Evolutionary conservation across 257 asterid species (phyloP).

Genomic region (Capsicum rhomboideum): DNA sequence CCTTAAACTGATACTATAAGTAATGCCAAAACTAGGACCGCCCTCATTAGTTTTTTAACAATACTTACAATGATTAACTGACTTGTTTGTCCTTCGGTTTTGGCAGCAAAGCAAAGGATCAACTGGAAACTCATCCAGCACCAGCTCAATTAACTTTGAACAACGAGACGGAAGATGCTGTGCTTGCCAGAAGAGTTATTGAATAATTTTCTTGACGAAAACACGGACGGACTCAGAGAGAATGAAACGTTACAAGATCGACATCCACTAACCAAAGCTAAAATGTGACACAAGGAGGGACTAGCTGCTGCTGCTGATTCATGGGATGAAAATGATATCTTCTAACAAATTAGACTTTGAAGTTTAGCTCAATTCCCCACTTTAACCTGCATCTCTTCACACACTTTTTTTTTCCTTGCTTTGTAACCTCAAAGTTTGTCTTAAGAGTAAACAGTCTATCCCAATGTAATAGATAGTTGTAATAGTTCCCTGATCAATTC

Average conservation of each 20-base stretch:
- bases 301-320: not conserved
- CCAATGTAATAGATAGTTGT: not conserved
- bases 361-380: not conserved
- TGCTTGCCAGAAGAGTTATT: not conserved
- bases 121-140: not conserved
- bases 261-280: not conserved
- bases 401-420: not conserved
- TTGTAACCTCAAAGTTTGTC: not conserved
- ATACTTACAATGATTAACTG: not conserved
- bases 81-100: not conserved
- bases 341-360: not conserved
- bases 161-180: not conserved
- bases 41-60: not conserved
- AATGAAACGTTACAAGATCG: not conserved
- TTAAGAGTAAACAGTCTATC: not conserved
- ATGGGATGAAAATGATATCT: not conserved
- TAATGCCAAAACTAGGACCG: not conserved
- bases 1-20: not conserved
- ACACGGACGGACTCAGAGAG: not conserved
- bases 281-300: not conserved
- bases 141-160: not conserved
- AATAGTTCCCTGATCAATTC: not conserved
- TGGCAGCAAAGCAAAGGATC: not conserved
- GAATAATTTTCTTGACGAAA: not conserved
- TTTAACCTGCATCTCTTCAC: not conserved